Evolutionary conservation across 2,329 filamentous ascomycete genomes (phyloP).

Genomic region (Ploettnerulaceae sp.): DNA sequence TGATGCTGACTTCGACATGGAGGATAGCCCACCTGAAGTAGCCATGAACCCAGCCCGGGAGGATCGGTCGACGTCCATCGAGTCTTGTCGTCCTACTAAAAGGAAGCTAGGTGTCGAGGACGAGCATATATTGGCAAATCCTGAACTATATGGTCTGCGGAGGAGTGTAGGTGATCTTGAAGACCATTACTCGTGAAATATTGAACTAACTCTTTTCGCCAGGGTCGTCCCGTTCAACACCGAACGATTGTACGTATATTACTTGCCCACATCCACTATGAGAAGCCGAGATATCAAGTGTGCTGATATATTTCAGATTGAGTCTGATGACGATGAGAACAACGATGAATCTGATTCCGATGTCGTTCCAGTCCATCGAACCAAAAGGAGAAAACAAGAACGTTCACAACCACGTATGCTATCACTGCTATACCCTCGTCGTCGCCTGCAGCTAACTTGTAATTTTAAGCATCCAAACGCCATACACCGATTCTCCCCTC

Average conservation of each 20-base stretch:
- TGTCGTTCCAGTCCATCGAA: conserved; percentile 52
- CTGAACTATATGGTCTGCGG: conserved; percentile 88
- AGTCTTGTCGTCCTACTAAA: conserved; percentile 65
- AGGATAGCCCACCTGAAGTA: conserved; percentile 49
- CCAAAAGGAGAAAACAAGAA: conserved; percentile 65
- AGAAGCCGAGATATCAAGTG: conserved; percentile 8
- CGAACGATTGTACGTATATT: conserved; percentile 44
- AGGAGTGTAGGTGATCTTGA: conserved; percentile 66
- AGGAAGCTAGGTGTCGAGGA: conserved; percentile 66
- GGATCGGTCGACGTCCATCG: conserved; percentile 62
- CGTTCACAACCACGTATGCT: conserved; percentile 58
- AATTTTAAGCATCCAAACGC: conserved; percentile 51
- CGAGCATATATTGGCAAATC: conserved; percentile 83
- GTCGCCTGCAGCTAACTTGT: conserved; percentile 22
- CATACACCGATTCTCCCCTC: conserved; percentile 52
- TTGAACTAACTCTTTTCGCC: conserved; percentile 21
- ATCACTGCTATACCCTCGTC: conserved; percentile 13
- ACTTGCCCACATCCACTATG: conserved; percentile 8
- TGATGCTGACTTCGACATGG: conserved; percentile 72
- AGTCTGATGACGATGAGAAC: conserved; percentile 46
- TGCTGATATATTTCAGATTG: conserved; percentile 41
- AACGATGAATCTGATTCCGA: conserved; percentile 68
- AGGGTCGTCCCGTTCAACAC: conserved; percentile 55
- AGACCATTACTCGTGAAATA: conserved; percentile 32
- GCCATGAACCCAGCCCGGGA: conserved; percentile 45